These are phyloP conservation scores for Carpinus viminea DNA, from an alignment of 306 rosid species.

Conservation along the genomic window DNA sequence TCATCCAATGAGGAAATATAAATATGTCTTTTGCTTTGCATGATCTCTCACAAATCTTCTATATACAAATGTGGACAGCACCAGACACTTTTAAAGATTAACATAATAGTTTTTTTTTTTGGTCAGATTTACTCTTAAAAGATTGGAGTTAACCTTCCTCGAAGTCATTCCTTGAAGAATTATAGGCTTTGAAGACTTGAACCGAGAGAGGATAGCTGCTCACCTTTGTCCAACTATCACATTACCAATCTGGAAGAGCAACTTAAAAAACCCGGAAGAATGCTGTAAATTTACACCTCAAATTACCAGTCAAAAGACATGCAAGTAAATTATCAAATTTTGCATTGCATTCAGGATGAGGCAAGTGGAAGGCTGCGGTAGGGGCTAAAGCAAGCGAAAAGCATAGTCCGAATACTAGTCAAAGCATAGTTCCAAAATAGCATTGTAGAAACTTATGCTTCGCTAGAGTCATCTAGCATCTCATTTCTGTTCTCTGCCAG, in stretches of 20 bases:
- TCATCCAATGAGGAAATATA: not conserved
- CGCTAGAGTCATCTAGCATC: slow-evolving; percentile 22
- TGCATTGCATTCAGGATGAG: not conserved
- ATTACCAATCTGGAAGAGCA: not conserved
- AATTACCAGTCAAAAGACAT: slow-evolving; percentile 18
- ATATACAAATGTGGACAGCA: not conserved
- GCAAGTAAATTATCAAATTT: slow-evolving; percentile 11
- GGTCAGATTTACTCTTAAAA: not conserved
- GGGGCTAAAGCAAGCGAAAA: not conserved
- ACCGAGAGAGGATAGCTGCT: not conserved
- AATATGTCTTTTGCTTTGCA: not conserved
- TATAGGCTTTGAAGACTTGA: not conserved
- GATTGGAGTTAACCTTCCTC: not conserved
- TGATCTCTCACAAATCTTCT: slow-evolving; percentile 1
- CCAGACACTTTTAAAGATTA: not conserved
- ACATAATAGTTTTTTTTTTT: not conserved
- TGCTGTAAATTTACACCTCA: slow-evolving; percentile 16
- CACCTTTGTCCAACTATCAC: not conserved
- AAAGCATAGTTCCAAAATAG: not conserved
- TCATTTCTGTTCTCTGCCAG: slow-evolving; percentile 43
- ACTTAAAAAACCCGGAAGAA: not conserved
- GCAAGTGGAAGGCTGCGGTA: not conserved
- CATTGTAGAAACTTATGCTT: slow-evolving; percentile 34
- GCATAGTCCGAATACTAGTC: slow-evolving; percentile 7
- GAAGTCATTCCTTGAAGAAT: not conserved